phyloP scores from a whole-genome alignment of 1,139 yeast genomes.

The Debaryomycetaceae sp. region DNA sequence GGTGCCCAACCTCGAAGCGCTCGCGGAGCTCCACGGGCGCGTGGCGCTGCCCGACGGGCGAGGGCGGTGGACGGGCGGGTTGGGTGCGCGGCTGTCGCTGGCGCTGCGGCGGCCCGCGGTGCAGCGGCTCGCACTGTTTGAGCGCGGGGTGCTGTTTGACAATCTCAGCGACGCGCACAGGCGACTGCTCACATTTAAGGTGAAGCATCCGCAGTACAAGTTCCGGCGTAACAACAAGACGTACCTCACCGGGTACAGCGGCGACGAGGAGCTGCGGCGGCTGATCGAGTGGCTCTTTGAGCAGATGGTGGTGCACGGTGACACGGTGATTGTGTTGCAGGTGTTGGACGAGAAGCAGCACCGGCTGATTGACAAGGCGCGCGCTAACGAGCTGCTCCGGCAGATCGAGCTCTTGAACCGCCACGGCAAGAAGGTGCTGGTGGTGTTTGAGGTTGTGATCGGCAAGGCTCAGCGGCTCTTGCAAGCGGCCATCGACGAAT shows the following conservation, averaged over 20 bases:
- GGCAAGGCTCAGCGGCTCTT: conserved; percentile 59
- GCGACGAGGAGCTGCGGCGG: conserved; percentile 50
- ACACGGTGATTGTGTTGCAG: conserved; percentile 56
- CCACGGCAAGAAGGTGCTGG: conserved; percentile 44
- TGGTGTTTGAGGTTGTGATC: conserved; percentile 56
- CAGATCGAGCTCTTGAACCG: conserved; percentile 45
- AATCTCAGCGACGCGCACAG: conserved; percentile 37
- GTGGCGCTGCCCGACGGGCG: not conserved
- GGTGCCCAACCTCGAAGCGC: not conserved
- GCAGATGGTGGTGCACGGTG: conserved; percentile 60
- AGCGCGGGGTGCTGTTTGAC: conserved; percentile 51
- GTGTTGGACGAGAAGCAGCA: conserved; percentile 47
- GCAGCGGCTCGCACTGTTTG: conserved; percentile 15
- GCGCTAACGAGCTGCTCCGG: conserved; percentile 32
- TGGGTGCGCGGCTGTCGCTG: conserved; percentile 10
- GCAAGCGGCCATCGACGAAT: conserved; percentile 53
- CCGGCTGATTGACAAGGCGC: conserved; percentile 23
- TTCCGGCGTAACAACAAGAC: conserved; percentile 59
- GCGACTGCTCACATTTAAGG: conserved; percentile 48
- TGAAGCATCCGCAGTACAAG: conserved; percentile 52
- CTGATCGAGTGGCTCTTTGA: conserved; percentile 68
- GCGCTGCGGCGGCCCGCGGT: conserved; percentile 10
- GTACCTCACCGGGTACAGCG: conserved; percentile 57
- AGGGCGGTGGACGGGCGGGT: conserved; percentile 2
- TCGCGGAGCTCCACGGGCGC: not conserved